Evolutionary conservation across 768 basidiomycete species (phyloP).

Genomic region (Clitopilus hobsonii): DNA sequence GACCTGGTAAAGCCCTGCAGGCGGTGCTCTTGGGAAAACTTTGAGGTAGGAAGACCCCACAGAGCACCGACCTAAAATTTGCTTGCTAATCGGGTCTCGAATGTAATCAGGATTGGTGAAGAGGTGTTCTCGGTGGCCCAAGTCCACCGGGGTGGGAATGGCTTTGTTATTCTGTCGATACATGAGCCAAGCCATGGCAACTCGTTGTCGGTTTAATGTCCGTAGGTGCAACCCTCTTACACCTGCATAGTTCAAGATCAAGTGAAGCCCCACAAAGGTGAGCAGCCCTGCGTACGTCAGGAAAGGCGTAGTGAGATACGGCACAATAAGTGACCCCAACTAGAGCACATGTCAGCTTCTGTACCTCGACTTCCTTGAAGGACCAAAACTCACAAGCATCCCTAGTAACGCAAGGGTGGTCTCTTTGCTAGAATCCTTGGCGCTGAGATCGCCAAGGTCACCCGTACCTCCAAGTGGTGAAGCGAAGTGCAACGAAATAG

Average conservation of each 20-base stretch:
- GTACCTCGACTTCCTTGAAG: not conserved
- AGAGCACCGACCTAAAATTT: slow-evolving; percentile 37
- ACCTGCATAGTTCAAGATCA: slow-evolving; percentile 54
- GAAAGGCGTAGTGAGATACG: slow-evolving; percentile 41
- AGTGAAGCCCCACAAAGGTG: slow-evolving; percentile 47
- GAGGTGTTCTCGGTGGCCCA: slow-evolving; percentile 40
- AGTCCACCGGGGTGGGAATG: slow-evolving; percentile 27
- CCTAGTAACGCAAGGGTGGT: slow-evolving; percentile 64
- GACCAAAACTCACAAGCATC: slow-evolving; percentile 47
- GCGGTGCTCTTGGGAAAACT: slow-evolving; percentile 22
- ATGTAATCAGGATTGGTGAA: slow-evolving; percentile 35
- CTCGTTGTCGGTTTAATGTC: slow-evolving; percentile 56
- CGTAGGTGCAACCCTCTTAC: slow-evolving; percentile 55
- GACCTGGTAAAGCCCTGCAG: slow-evolving; percentile 27
- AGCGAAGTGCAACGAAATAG: slow-evolving; percentile 64
- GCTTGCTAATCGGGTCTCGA: slow-evolving; percentile 28
- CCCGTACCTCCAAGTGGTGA: slow-evolving; percentile 44
- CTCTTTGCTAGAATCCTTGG: slow-evolving; percentile 70
- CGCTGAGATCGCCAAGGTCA: slow-evolving; percentile 67
- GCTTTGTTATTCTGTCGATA: slow-evolving; percentile 23
- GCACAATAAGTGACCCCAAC: slow-evolving; percentile 59
- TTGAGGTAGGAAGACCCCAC: slow-evolving; percentile 44
- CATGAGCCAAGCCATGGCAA: slow-evolving; percentile 45
- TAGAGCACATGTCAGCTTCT: slow-evolving; percentile 17
- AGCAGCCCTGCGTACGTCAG: slow-evolving; percentile 49